These are phyloP conservation scores for Alternaria burnsii DNA, from an alignment of 2,329 filamentous ascomycete genomes.

Conservation along the genomic window DNA sequence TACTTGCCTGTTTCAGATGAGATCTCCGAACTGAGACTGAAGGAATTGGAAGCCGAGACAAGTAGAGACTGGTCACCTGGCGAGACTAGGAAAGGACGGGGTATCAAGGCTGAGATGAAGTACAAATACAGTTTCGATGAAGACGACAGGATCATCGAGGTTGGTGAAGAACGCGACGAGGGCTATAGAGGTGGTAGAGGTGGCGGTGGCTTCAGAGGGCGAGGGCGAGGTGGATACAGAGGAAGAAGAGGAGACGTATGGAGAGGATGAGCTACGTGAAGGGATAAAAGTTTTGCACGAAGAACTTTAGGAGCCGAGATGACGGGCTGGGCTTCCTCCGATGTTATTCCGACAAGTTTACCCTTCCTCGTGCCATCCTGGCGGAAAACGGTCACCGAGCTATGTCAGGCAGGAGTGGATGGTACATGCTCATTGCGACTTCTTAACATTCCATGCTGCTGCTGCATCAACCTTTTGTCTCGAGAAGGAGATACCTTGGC, in stretches of 20 bases:
- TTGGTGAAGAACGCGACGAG: slow-evolving; percentile 43
- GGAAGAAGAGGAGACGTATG: slow-evolving; percentile 7
- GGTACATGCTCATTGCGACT: background rate
- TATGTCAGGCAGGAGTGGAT: background rate
- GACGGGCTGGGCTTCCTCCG: background rate
- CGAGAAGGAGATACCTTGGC: background rate
- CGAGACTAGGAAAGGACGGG: slow-evolving; percentile 40
- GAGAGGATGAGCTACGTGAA: slow-evolving; percentile 7
- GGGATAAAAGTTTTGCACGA: background rate
- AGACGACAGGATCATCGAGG: slow-evolving; percentile 55
- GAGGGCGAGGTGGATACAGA: slow-evolving; percentile 10
- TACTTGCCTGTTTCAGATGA: slow-evolving; percentile 71
- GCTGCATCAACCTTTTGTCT: background rate
- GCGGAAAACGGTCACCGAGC: background rate
- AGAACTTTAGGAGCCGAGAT: background rate
- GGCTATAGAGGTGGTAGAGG: slow-evolving; percentile 9
- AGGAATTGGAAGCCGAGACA: slow-evolving; percentile 61
- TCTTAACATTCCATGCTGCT: background rate
- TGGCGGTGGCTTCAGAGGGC: slow-evolving; percentile 11
- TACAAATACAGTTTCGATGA: slow-evolving; percentile 56
- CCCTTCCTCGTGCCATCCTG: background rate
- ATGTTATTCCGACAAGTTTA: background rate
- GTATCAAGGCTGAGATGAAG: slow-evolving; percentile 41
- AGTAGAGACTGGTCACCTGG: slow-evolving; percentile 53
- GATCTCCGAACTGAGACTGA: slow-evolving; percentile 70